Evolutionary conservation across 225 moss, liverwort and hornwort species (phyloP).

Genomic region (Antitrichia curtipendula): DNA sequence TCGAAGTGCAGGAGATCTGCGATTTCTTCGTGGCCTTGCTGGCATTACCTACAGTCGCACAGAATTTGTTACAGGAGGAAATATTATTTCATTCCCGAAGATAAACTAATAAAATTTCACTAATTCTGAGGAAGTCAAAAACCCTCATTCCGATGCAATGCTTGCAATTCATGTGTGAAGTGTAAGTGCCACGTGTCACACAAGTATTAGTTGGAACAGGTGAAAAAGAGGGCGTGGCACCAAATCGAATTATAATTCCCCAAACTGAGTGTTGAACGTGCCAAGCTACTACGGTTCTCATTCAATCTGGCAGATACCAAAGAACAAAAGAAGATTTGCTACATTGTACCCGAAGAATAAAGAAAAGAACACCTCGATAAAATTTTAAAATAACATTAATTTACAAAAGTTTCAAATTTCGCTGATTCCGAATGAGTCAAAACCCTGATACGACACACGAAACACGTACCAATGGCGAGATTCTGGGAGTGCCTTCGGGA

Average conservation of each 20-base stretch:
- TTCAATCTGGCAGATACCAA: background rate
- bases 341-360: background rate
- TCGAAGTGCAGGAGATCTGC: slow-evolving; percentile 76
- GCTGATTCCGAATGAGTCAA: background rate
- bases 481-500: slow-evolving; percentile 70
- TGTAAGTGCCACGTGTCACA: background rate
- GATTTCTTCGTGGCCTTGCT: slow-evolving; percentile 80
- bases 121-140: background rate
- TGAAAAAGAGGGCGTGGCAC: background rate
- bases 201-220: background rate
- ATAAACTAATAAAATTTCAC: background rate
- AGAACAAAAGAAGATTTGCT: background rate
- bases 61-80: background rate
- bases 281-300: background rate
- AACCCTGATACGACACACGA: background rate
- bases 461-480: slow-evolving; percentile 61
- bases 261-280: background rate
- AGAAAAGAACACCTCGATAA: background rate
- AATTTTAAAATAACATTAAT: background rate
- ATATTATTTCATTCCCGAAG: background rate
- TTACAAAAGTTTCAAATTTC: background rate
- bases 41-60: slow-evolving; percentile 49
- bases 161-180: background rate
- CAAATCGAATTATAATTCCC: background rate
- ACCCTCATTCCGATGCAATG: background rate